Evolutionary conservation across 345 rosid species (phyloP).

Genomic region (Rhodamnia argentea): DNA sequence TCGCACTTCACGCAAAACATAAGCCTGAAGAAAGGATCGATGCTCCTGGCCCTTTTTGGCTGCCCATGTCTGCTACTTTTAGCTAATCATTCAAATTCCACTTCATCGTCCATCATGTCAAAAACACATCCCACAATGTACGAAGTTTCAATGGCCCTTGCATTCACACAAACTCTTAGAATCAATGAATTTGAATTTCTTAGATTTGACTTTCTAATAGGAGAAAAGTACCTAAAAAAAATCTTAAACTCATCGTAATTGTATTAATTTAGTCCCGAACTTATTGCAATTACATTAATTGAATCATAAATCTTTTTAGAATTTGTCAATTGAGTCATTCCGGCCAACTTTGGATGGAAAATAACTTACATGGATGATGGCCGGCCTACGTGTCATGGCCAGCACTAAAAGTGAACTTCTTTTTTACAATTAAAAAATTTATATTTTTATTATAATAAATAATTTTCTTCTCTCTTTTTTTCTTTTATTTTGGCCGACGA

Average conservation of each 20-base stretch:
- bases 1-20: background rate
- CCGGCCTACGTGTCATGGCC: accelerated
- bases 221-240: background rate
- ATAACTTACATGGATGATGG: background rate
- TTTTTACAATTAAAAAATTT: accelerated
- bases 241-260: too few relatives aligned
- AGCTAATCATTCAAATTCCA: background rate
- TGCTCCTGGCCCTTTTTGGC: background rate
- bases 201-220: too few relatives aligned
- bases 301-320: too few relatives aligned
- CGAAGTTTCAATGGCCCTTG: background rate
- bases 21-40: background rate
- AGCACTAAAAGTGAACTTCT: too few relatives aligned
- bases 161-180: background rate
- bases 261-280: too few relatives aligned
- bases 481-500: too few relatives aligned
- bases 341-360: accelerated
- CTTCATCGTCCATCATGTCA: background rate
- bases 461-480: too few relatives aligned
- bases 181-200: too few relatives aligned
- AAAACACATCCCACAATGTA: background rate
- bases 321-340: background rate
- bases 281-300: accelerated
- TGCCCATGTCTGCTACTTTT: background rate
- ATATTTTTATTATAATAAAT: too few relatives aligned